Percentiles rank a stretch among this genome's conserved stretches.
phyloP scores from a whole-genome alignment of 176 grass and related monocot genomes.

The Eragrostis nindensis region DNA sequence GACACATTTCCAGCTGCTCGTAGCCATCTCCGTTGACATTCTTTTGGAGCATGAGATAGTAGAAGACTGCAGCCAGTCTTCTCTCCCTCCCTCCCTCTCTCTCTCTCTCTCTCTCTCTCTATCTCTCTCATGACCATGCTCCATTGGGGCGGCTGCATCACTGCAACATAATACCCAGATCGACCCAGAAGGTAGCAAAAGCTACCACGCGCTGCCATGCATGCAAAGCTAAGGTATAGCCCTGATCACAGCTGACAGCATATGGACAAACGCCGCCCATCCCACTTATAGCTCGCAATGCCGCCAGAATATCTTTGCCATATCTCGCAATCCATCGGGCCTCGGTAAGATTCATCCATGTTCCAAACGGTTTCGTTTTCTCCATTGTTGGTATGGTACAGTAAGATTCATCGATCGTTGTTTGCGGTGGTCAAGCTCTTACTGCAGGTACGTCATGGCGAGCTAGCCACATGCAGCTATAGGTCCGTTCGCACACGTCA shows the following conservation, averaged over 20 bases:
- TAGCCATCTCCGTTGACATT: not conserved
- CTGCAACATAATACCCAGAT: slow-evolving; percentile 44
- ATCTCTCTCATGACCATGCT: slow-evolving; percentile 1
- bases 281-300: not conserved
- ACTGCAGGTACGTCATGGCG: not conserved
- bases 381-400: too few relatives aligned
- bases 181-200: slow-evolving; percentile 5
- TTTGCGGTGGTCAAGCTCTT: slow-evolving; percentile 25
- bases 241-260: slow-evolving; percentile 21
- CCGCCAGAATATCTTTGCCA: not conserved
- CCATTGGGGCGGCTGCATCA: slow-evolving; percentile 26
- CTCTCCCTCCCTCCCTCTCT: not conserved
- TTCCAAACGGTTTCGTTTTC: not conserved
- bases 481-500: not conserved
- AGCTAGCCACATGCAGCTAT: too few relatives aligned
- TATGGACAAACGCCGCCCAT: slow-evolving; percentile 25
- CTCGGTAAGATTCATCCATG: not conserved
- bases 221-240: not conserved
- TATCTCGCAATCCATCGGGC: slow-evolving; percentile 6
- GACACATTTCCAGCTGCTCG: too few relatives aligned
- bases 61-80: too few relatives aligned
- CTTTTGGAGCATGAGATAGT: not conserved
- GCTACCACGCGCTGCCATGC: slow-evolving; percentile 8
- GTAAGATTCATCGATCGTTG: not conserved
- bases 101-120: not conserved